Conservation (phyloP, 495 filamentous ascomycete genomes). For the Aspergillus steynii region DNA sequence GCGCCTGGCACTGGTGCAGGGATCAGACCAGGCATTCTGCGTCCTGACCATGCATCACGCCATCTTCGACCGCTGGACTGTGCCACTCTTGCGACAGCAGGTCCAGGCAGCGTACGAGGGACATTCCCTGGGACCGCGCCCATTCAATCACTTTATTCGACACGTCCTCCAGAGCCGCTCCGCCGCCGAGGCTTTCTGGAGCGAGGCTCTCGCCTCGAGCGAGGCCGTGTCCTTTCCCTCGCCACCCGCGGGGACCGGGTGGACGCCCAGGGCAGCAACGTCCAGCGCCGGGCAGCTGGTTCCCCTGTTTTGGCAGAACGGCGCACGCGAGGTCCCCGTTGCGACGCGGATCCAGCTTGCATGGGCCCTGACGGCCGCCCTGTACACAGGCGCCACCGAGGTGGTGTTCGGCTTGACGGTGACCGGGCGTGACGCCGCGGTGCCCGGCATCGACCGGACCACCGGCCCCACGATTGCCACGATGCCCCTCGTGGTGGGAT, state of each 20-base stretch:
- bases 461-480: too few relatives aligned
- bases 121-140: background rate
- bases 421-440: too few relatives aligned
- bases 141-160: slow-evolving; percentile 22
- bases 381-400: background rate
- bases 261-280: background rate
- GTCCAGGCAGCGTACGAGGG: slow-evolving; percentile 41
- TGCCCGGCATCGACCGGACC: too few relatives aligned
- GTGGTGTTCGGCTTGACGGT: background rate
- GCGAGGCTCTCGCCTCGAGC: background rate
- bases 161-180: slow-evolving; percentile 14
- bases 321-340: background rate
- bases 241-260: background rate
- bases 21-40: too few relatives aligned
- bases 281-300: background rate
- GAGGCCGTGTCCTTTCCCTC: background rate
- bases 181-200: slow-evolving; percentile 25
- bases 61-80: slow-evolving; percentile 59
- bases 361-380: background rate
- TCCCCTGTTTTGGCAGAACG: background rate
- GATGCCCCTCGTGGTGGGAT: too few relatives aligned
- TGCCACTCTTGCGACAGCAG: slow-evolving; percentile 47
- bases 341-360: background rate
- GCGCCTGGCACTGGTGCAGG: too few relatives aligned
- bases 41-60: slow-evolving; percentile 60